Base-by-base conservation (phyloP, 1,284 basidiomycete genomes). In the Fomitopsis palustris region DNA sequence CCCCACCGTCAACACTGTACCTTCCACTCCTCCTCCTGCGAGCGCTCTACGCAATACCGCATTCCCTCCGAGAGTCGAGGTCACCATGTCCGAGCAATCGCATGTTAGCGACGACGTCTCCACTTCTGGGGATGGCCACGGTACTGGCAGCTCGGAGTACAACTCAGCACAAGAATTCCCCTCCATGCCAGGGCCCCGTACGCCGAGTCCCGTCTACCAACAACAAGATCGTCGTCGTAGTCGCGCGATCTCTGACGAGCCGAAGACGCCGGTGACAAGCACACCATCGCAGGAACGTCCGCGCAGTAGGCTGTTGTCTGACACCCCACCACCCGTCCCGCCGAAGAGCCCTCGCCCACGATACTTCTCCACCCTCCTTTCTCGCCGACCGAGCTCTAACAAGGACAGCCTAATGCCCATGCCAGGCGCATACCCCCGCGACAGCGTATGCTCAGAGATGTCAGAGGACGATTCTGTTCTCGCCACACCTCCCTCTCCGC, bases 401-500 rank as follows among this genome's bases (percentile, higher is more conserved):
- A 52, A 52, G 14, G 49, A 58, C 41, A 62, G 60, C 53, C 54
- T 64, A 27, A 60, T 62, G 3, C 57, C 61, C 1, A 64, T 67
- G 58, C 64, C 68, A 0, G 69, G 69, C 17, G 52, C 65, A 12
- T 66, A 64, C 39, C 66, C 71, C 12, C 69, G 73, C 23, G 61
- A 68, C 21, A 75, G 74, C 60, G 57, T 71, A 42, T 71, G 70
- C 29, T 74, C 74, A 9, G 68, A 70, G 52, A 62, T 69, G 62
- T 73, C 73, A 1, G 71, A 70, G 10, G 73, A 74, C 43, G 72
- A 73, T 38, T 71, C 72, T 4, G 68, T 65, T 16, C 61, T 70
- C 51, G 63, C 73, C 8, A 70, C 68, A 33, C 72, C 74, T 4
- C 69, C 73, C 3, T 70, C 72, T 8, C 70, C 71, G 38, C 70